Evolutionary conservation across 2,329 filamentous ascomycete species (phyloP), one percentile per base, ranked within the genome.

Genomic region (Emericellopsis atlantica): DNA sequence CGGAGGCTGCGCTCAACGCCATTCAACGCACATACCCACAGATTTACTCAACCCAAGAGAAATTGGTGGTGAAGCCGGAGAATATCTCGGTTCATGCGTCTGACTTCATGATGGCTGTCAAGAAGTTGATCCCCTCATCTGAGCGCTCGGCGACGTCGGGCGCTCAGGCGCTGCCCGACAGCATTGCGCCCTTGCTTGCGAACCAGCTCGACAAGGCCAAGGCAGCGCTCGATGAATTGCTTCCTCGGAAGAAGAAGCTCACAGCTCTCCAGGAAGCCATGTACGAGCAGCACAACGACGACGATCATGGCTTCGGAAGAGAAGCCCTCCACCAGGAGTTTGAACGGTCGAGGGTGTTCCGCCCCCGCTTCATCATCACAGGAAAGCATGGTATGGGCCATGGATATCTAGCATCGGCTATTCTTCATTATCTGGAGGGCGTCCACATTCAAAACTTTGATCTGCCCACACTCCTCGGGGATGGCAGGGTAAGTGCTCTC

Each of bases 11-110:
- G 4, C 69, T 98, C 44, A 98, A 98, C 58, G 84, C 92, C 3
- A 92, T 98, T 21, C 92, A 98, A 60, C 76, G 92, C 51, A 90
- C 85, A 4, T 98, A 93, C 55, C 92, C 92, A 14, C 92, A 98
- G 54, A 95, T 98, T 46, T 98, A 98, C 65, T 76, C 78, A 21
- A 90, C 89, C 0, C 81, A 84, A 48, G 80, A 93, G 57, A 95
- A 95, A 63, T 76, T 96, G 26, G 65, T 93, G 35, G 92, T 98
- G 43, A 81, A 95, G 50, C 81, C 89, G 0, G 74, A 76, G 45
- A 85, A 80, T 51, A 95, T 98, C 54, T 79, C 79, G 43, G 79
- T 98, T 32, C 81, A 85, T 35, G 87, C 92, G 5, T 92, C 92
- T 42, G 92, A 98, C 59, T 98, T 98, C 53, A 95, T 95, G 84